Percentiles rank a stretch among this genome's conserved stretches.
phyloP scores from a whole-genome alignment of 2,329 filamentous ascomycete species.

The Davidsoniella virescens region DNA sequence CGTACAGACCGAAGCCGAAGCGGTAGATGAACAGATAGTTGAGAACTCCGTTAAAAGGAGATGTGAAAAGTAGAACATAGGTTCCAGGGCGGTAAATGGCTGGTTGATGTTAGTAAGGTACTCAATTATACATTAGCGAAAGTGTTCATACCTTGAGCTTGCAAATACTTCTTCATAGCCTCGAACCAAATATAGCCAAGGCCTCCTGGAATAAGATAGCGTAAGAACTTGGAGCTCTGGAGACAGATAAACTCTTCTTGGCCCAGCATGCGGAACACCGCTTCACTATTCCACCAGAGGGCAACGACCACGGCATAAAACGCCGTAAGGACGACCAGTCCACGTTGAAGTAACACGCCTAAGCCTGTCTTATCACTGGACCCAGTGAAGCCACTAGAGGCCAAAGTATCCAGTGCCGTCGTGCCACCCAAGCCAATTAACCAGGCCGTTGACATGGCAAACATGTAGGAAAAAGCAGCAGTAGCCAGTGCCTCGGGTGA shows the following conservation, averaged over 20 bases:
- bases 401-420: slow-evolving; percentile 72
- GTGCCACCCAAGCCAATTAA: slow-evolving; percentile 73
- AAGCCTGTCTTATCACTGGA: slow-evolving; percentile 64
- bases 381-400: slow-evolving; percentile 67
- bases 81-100: slow-evolving; percentile 65
- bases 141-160: slow-evolving; percentile 57
- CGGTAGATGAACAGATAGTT: slow-evolving; percentile 69
- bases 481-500: slow-evolving; percentile 68
- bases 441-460: slow-evolving; percentile 80
- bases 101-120: slow-evolving; percentile 11
- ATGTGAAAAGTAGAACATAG: slow-evolving; percentile 68
- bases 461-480: slow-evolving; percentile 84
- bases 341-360: slow-evolving; percentile 62
- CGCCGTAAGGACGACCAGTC: slow-evolving; percentile 51
- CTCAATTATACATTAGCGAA: slow-evolving; percentile 3
- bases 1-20: slow-evolving; percentile 54
- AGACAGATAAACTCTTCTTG: slow-evolving; percentile 64
- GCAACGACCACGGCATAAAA: slow-evolving; percentile 60
- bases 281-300: slow-evolving; percentile 61
- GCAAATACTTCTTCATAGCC: slow-evolving; percentile 69
- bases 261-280: slow-evolving; percentile 55
- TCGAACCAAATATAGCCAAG: slow-evolving; percentile 82
- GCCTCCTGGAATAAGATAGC: slow-evolving; percentile 60
- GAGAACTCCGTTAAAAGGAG: slow-evolving; percentile 63
- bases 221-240: slow-evolving; percentile 58